Base-by-base conservation (phyloP, 306 rosid species). In the Vigna mungo region DNA sequence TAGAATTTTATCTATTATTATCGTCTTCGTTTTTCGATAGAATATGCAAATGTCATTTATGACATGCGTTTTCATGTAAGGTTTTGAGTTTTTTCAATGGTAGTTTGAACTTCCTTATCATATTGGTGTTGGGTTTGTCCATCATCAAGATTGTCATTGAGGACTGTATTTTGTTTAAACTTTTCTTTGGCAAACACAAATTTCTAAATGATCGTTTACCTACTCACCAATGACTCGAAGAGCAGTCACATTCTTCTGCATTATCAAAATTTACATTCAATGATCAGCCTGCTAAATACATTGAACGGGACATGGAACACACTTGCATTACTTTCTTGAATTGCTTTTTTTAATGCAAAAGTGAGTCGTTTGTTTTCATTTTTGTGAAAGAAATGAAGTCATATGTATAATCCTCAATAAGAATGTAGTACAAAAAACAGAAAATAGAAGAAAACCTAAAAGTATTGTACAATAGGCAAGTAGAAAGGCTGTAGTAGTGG, bases 1-100 rank as follows among this genome's bases (percentile, higher is more conserved):
- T 71, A 66, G 68, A 79, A 67, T 59, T 74, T 71, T 6, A 48
- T 47, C 17, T 7, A 81, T 62, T 61, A 23, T 12, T 59, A 3
- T 10, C 53, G 21, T 46, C 56, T 61, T 62, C 13, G 32, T 52
- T 20, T 72, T 74, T 77, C 63, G n/a, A 5, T 27, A 70, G 55
- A 68, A 73, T 17, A 49, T 37, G 30, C 37, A 47, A 46, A 18
- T 72, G 83, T 32, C 30, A 63, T 51, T 61, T 65, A 62, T 74
- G 54, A 10, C 60, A 34, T 56, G 56, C 59, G 36, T 68, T 25
- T 25, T 25, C 37, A 47, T 32, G 74, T 61, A 27, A 73, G 55
- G 78, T 52, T 67, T 59, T 36, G 66, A 67, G 75, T 47, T 74
- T 74, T 78, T 53, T 64, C 76, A 74, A 30, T 72, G 30, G 34